Conservation (phyloP, 805 yeast species). For the Ascoidea tarda region DNA sequence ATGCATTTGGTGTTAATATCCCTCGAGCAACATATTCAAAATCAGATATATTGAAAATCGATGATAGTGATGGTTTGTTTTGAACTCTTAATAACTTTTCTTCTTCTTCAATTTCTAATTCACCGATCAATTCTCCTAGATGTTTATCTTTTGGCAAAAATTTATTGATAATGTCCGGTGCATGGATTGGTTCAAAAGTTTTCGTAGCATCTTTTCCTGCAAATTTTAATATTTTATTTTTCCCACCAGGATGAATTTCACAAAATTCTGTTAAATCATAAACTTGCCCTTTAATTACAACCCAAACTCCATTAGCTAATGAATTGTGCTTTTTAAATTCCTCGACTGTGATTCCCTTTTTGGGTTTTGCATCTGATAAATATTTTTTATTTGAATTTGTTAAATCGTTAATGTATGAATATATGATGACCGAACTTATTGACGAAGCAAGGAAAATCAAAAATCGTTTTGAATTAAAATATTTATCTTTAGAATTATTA, state of each 20-base stretch:
- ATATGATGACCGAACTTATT: too few relatives aligned
- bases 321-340: slow-evolving; percentile 2
- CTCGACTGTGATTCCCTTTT: not conserved
- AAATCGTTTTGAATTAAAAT: not conserved
- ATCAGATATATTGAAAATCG: slow-evolving; percentile 67
- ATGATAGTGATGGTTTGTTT: slow-evolving; percentile 53
- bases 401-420: not conserved
- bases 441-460: too few relatives aligned
- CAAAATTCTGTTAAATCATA: slow-evolving; percentile 63
- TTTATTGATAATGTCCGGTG: slow-evolving; percentile 68
- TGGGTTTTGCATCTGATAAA: not conserved
- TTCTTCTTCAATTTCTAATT: slow-evolving; percentile 19
- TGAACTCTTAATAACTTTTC: slow-evolving; percentile 27
- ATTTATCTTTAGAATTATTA: too few relatives aligned
- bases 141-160: slow-evolving; percentile 44
- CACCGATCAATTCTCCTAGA: slow-evolving; percentile 38
- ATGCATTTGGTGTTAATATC: slow-evolving; percentile 63
- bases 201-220: slow-evolving; percentile 80
- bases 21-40: slow-evolving; percentile 78
- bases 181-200: slow-evolving; percentile 81
- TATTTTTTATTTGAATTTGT: not conserved
- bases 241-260: slow-evolving; percentile 70
- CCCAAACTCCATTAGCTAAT: slow-evolving; percentile 38
- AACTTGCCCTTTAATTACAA: slow-evolving; percentile 69
- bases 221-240: slow-evolving; percentile 60